These are phyloP conservation scores for Rhododendron ferrugineum DNA, from an alignment of 148 eudicot species.

Conservation along the genomic window DNA sequence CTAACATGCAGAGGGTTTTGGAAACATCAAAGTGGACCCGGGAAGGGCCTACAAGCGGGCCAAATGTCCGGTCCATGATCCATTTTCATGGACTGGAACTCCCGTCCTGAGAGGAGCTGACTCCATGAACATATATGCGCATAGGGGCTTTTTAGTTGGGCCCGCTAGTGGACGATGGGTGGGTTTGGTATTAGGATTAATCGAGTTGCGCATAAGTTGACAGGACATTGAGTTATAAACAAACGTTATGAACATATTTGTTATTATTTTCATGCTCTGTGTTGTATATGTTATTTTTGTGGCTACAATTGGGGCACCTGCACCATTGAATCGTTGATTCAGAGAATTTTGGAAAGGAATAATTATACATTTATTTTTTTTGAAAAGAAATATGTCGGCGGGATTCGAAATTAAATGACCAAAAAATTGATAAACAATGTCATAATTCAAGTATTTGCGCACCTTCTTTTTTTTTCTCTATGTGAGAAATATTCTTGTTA, in stretches of 20 bases:
- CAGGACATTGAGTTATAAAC: not conserved
- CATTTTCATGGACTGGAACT: no score
- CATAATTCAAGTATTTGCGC: not conserved
- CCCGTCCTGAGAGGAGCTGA: no score
- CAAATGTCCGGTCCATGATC: no score
- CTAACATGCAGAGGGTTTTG: no score
- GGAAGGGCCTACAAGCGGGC: no score
- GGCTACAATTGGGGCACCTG: not conserved
- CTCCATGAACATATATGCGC: not conserved
- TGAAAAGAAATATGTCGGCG: not conserved
- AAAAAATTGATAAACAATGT: not conserved
- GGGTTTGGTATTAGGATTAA: not conserved
- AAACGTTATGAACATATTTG: not conserved
- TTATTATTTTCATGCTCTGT: not conserved
- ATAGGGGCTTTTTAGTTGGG: not conserved
- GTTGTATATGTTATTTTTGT: not conserved
- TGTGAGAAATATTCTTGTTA: not conserved
- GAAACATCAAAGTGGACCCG: no score
- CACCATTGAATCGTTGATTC: not conserved
- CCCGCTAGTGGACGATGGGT: no score
- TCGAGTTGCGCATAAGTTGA: not conserved
- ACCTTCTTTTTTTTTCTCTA: not conserved
- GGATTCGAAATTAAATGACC: not conserved
- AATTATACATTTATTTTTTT: not conserved
- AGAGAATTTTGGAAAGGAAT: not conserved